Percentiles rank a stretch among this genome's conserved stretches.
phyloP scores from a whole-genome alignment of 2,329 filamentous ascomycete genomes.

The Botrytis byssoidea region DNA sequence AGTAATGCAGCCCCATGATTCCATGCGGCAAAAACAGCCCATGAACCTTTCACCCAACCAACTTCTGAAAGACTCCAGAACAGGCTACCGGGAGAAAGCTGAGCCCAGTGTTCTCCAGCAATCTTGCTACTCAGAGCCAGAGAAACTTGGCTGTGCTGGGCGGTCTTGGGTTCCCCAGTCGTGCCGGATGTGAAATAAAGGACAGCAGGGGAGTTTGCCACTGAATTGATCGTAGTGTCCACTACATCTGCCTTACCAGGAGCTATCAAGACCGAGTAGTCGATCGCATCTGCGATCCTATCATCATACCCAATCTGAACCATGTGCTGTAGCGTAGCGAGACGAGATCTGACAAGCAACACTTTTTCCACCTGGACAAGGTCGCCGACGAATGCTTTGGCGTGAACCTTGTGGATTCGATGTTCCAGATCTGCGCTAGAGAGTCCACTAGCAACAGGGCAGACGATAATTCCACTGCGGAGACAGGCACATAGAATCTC shows the following conservation, averaged over 20 bases:
- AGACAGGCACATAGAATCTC: neutral
- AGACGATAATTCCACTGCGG: neutral
- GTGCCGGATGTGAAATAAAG: constrained; percentile 38
- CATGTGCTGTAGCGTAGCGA: neutral
- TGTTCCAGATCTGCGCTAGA: neutral
- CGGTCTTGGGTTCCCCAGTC: constrained; percentile 30
- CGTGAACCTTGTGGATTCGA: neutral
- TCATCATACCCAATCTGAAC: neutral
- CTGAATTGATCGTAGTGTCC: neutral
- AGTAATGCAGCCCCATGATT: neutral
- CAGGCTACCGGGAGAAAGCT: neutral
- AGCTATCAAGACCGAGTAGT: neutral
- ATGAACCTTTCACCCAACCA: neutral
- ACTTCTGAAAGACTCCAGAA: neutral
- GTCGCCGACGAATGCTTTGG: neutral
- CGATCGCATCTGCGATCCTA: neutral
- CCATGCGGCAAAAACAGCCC: neutral
- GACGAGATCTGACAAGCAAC: neutral
- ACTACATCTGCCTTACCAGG: neutral
- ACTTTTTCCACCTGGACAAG: neutral
- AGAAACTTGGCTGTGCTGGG: neutral
- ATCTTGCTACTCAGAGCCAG: neutral
- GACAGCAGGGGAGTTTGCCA: constrained; percentile 14
- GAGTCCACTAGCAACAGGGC: neutral
- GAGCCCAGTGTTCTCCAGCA: neutral